phyloP scores from a whole-genome alignment of 805 yeast species.

The Alloascoidea hylecoeti region DNA sequence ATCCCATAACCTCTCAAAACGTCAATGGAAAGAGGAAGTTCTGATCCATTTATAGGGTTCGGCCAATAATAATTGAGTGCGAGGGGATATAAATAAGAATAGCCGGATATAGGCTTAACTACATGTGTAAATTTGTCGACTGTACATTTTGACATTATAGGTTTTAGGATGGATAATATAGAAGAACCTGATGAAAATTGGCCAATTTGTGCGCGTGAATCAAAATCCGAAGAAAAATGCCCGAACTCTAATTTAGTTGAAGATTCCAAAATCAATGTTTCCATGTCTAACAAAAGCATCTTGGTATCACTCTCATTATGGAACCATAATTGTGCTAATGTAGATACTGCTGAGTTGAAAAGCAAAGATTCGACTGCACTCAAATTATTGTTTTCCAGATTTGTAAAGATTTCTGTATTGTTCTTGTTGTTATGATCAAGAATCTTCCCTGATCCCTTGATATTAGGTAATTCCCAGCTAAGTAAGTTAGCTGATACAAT shows the following conservation, averaged over 20 bases:
- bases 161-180: background rate
- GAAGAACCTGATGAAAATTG: background rate
- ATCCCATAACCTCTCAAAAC: background rate
- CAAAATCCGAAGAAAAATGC: background rate
- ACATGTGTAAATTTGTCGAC: no score
- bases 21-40: background rate
- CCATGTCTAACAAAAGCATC: no score
- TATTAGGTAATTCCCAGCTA: slow-evolving; percentile 14
- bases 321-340: background rate
- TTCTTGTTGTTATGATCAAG: background rate
- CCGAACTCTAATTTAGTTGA: background rate
- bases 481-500: slow-evolving; percentile 16
- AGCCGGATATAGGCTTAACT: background rate
- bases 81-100: background rate
- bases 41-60: background rate
- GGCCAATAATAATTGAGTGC: no score
- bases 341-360: background rate
- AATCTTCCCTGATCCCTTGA: slow-evolving; percentile 15
- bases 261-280: background rate
- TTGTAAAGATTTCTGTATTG: background rate
- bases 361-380: background rate
- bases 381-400: background rate
- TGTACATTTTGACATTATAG: no score
- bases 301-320: no score
- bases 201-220: background rate